Base-by-base conservation (phyloP, 2,329 filamentous ascomycete species). In the Parasarocladium wereldwijsianum region DNA sequence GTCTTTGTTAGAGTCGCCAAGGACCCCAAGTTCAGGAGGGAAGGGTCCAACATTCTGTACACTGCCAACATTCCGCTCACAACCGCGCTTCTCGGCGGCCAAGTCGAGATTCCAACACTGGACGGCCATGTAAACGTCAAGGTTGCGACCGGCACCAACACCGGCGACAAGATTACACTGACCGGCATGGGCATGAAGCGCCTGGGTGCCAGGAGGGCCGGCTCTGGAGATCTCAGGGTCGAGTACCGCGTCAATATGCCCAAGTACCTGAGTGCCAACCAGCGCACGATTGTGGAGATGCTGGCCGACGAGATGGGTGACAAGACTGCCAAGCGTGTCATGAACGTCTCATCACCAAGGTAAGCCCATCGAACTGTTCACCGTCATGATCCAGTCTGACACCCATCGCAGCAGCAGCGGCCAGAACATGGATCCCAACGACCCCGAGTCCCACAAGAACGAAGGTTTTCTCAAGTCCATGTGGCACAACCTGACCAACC, bases 211-310 rank as follows among this genome's bases (percentile, higher is more conserved):
- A 68, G 83, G 27, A 67, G 75, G 33, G 70, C 66, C 18, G 67
- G 66, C 22, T 70, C 66, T 17, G 90, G 90, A 39, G 90, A 98
- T 47, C 58, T 98, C 36, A 78, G 74, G 49, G 85, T 98, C 6
- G 87, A 98, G 52, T 98, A 93, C 67, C 84, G 84, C 52, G 82
- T 98, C 26, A 62, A 70, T 32, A 93, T 96, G 83, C 90, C 90
- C 26, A 96, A 93, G 58, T 94, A 87, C 46, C 64, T 98, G 39
- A 84, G 70, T 32, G 70, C 79, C 26, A 96, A 93, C 57, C 86
- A 98, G 60, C 70, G 90, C 32, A 92, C 83, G 1, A 80, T 98
- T 35, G 59, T 93, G 25, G 90, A 98, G 60, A 87, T 96, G 72
- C 70, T 98, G 39, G 90, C 90, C 6, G 86, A 98, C 44, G 90